A percentile compares a stretch with the other conserved stretches of the same genome.
phyloP scores from a whole-genome alignment of 495 filamentous ascomycete species.

The Melanomma pulvis-pyrius region DNA sequence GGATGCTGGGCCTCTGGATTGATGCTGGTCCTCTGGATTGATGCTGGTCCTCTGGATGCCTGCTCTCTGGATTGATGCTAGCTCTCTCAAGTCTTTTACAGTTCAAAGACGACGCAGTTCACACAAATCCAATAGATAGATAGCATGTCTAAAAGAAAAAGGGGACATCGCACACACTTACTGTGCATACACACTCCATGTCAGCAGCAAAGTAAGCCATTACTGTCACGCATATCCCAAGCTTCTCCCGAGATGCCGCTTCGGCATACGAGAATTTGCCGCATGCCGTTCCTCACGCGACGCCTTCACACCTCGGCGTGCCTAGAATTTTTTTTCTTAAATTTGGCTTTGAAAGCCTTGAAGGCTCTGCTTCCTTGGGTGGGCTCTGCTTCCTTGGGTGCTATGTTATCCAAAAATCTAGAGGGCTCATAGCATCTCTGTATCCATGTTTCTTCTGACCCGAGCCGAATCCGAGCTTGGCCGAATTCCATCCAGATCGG shows the following conservation, averaged over 20 bases:
- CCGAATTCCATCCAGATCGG: not conserved
- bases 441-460: not conserved
- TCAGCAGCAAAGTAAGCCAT: not conserved
- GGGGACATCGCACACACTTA: not conserved
- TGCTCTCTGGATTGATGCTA: not conserved
- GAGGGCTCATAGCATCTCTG: not conserved
- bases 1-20: not conserved
- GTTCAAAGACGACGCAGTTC: not conserved
- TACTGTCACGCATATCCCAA: not conserved
- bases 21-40: not conserved
- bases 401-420: too few species aligned
- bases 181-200: not conserved
- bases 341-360: not conserved
- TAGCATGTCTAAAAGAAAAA: too few species aligned
- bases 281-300: not conserved
- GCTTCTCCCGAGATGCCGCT: not conserved
- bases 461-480: not conserved
- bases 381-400: too few species aligned
- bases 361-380: not conserved
- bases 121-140: too few species aligned
- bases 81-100: not conserved
- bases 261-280: conserved; percentile 5
- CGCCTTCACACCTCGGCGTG: not conserved
- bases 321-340: not conserved
- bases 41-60: not conserved